Percentiles rank a stretch among this genome's conserved stretches.
phyloP scores from a whole-genome alignment of 768 basidiomycete genomes.

The Boletus pseudopeckii region DNA sequence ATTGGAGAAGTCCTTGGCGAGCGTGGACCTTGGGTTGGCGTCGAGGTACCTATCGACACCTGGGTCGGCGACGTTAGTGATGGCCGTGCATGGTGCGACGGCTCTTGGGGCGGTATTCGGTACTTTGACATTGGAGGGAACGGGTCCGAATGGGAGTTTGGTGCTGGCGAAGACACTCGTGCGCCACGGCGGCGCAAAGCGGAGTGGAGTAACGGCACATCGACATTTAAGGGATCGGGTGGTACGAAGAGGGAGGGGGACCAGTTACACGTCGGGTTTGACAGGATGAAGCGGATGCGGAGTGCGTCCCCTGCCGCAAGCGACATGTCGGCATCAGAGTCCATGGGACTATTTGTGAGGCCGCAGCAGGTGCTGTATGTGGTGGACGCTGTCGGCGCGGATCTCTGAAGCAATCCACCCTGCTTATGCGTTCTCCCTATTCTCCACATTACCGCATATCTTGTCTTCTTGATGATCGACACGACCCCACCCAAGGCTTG shows the following conservation, averaged over 20 bases:
- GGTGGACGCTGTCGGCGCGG: constrained; percentile 72
- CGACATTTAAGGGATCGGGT: constrained; percentile 35
- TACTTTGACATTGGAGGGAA: constrained; percentile 75
- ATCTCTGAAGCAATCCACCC: constrained; percentile 39
- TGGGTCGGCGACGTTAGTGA: constrained; percentile 50
- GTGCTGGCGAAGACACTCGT: constrained; percentile 39
- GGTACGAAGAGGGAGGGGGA: constrained; percentile 57
- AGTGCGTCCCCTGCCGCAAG: constrained; percentile 67
- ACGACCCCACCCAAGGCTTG: neutral
- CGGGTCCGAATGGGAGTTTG: constrained; percentile 64
- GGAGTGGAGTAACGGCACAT: constrained; percentile 28
- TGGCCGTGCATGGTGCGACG: constrained; percentile 84
- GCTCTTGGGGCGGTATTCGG: constrained; percentile 73
- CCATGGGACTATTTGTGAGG: constrained; percentile 74
- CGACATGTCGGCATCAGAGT: constrained; percentile 58
- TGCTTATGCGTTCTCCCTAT: neutral
- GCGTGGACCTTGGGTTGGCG: constrained; percentile 83
- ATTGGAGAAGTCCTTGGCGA: constrained; percentile 86
- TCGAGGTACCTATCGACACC: constrained; percentile 73
- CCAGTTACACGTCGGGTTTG: constrained; percentile 38
- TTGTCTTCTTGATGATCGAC: constrained; percentile 10
- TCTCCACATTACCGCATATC: neutral
- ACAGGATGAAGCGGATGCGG: constrained; percentile 54
- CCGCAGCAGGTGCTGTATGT: constrained; percentile 87
- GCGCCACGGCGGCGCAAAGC: constrained; percentile 24